Evolutionary conservation across 805 yeast species (phyloP).

Genomic region (Candida suzukii): DNA sequence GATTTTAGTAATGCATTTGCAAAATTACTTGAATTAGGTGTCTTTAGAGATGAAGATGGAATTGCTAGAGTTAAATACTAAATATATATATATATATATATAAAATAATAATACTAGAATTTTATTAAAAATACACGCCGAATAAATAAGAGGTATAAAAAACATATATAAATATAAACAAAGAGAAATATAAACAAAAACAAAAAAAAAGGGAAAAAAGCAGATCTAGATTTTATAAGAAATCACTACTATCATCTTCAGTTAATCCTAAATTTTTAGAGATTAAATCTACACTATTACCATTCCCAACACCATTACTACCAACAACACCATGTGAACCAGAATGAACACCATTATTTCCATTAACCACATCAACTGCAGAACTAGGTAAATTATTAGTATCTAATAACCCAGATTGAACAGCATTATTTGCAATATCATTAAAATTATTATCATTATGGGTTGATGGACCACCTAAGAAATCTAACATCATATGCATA

Average conservation of each 20-base stretch:
- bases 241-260: too few species aligned
- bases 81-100: neutral
- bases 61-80: slow-evolving; percentile 21
- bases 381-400: slow-evolving; percentile 53
- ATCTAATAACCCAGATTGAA: slow-evolving; percentile 40
- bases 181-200: too few species aligned
- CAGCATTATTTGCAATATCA: slow-evolving; percentile 37
- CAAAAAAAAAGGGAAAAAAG: neutral
- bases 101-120: neutral
- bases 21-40: slow-evolving; percentile 48
- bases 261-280: slow-evolving; percentile 40
- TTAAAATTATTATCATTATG: slow-evolving; percentile 26
- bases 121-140: neutral
- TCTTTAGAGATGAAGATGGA: slow-evolving; percentile 26
- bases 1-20: slow-evolving; percentile 64
- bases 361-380: slow-evolving; percentile 24
- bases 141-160: too few species aligned
- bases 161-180: too few species aligned
- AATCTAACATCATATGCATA: slow-evolving; percentile 87
- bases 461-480: slow-evolving; percentile 56
- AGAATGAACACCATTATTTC: neutral
- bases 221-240: too few species aligned
- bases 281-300: slow-evolving; percentile 11
- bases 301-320: neutral
- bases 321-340: neutral